These are phyloP conservation scores for Pseudogymnoascus destructans DNA, from an alignment of 2,329 filamentous ascomycete species.

Conservation along the genomic window DNA sequence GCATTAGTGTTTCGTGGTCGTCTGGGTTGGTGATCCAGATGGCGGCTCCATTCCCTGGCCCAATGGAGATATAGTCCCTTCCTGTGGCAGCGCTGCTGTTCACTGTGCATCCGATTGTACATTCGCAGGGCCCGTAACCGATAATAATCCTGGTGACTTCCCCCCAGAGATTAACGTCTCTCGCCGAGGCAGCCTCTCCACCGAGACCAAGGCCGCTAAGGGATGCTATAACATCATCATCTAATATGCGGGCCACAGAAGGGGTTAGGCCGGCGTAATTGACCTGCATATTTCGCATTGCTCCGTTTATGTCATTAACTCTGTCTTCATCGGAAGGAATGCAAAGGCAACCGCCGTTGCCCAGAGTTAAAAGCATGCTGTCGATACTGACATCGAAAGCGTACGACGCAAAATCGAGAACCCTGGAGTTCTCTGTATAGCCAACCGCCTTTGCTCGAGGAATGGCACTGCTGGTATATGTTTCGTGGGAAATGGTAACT, in stretches of 20 bases:
- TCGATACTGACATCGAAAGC: conserved; percentile 30
- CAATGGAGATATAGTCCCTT: conserved; percentile 9
- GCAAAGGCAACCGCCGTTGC: conserved; percentile 29
- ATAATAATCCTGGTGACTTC: conserved; percentile 28
- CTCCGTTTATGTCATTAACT: conserved; percentile 27
- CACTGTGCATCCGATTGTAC: conserved; percentile 15
- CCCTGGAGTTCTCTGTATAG: conserved; percentile 10
- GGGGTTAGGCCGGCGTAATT: conserved; percentile 23
- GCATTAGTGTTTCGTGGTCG: conserved; percentile 16
- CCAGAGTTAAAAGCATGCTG: conserved; percentile 28
- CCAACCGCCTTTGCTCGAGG: conserved; percentile 12
- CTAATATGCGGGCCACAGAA: conserved; percentile 20
- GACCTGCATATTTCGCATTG: conserved; percentile 18
- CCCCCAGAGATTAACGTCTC: conserved; percentile 29
- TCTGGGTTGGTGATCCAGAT: conserved; percentile 29
- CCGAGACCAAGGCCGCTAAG: conserved; percentile 20
- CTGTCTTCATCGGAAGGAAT: conserved; percentile 29
- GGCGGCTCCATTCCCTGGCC: conserved; percentile 10
- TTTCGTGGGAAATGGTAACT: conserved; percentile 19
- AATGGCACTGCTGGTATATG: conserved; percentile 9
- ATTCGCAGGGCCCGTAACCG: conserved; percentile 30
- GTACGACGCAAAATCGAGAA: conserved; percentile 25
- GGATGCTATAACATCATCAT: conserved; percentile 17
- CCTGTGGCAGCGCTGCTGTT: conserved; percentile 12
- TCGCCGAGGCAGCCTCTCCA: conserved; percentile 27